These are phyloP conservation scores for Agrocybe pediades DNA, from an alignment of 768 basidiomycete genomes.

Conservation along the genomic window DNA sequence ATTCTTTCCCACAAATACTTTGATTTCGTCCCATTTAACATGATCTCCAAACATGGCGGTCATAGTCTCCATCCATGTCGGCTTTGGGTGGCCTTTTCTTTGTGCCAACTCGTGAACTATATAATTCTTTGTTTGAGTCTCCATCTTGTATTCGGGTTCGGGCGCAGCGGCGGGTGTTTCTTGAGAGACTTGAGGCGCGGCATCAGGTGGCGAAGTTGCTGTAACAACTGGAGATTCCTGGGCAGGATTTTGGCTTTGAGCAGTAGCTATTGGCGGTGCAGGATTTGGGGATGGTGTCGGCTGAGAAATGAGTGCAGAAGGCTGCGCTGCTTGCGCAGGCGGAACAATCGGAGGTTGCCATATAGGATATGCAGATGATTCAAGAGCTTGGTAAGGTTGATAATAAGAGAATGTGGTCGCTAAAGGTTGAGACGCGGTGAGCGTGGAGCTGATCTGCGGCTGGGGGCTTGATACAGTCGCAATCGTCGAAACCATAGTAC, in stretches of 20 bases:
- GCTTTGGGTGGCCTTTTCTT: slow-evolving; percentile 45
- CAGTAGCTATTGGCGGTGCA: slow-evolving; percentile 2
- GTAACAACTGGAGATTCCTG: neutral
- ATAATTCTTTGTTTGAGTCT: slow-evolving; percentile 68
- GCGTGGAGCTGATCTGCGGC: slow-evolving; percentile 1
- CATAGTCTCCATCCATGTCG: slow-evolving; percentile 75
- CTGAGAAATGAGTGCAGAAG: neutral
- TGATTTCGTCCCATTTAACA: slow-evolving; percentile 76
- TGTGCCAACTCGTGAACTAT: slow-evolving; percentile 67
- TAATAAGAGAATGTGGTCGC: slow-evolving; percentile 18
- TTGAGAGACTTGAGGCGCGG: neutral
- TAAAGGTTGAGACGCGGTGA: slow-evolving; percentile 11
- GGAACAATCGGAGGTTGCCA: slow-evolving; percentile 27
- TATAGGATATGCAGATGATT: slow-evolving; percentile 19
- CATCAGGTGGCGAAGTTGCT: slow-evolving; percentile 2
- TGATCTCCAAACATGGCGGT: slow-evolving; percentile 83
- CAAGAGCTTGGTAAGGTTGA: slow-evolving; percentile 13
- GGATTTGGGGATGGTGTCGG: neutral
- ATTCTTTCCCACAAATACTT: slow-evolving; percentile 64
- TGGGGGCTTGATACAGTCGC: slow-evolving; percentile 8
- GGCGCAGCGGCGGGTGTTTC: slow-evolving; percentile 15
- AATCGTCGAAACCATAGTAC: slow-evolving; percentile 14
- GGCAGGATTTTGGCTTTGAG: neutral
- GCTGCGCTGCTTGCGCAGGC: neutral
- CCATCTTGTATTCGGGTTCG: slow-evolving; percentile 37